Evolutionary conservation across 768 basidiomycete species (phyloP).

Genomic region (Boletus edulis): DNA sequence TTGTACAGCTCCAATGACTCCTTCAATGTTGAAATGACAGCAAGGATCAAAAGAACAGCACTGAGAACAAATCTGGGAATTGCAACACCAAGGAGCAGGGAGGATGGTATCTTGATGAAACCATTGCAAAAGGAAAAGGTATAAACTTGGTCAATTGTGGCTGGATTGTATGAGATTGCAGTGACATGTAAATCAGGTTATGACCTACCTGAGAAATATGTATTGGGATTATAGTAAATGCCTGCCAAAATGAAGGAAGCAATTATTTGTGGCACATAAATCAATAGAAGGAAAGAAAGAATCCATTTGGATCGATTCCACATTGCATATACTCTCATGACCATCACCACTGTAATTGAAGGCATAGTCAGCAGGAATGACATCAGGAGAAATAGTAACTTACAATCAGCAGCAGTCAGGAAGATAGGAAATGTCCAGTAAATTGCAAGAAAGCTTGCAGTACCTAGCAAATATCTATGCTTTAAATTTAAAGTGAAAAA

Average conservation of each 20-base stretch:
- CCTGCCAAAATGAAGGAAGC: too few relatives aligned
- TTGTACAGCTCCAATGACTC: neutral
- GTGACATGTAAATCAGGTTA: too few relatives aligned
- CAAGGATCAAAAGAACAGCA: neutral
- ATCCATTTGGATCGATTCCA: neutral
- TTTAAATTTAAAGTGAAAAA: neutral
- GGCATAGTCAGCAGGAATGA: neutral
- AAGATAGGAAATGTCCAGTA: neutral
- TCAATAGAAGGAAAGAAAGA: too few relatives aligned
- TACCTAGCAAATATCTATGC: neutral
- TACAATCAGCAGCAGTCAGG: neutral
- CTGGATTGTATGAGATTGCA: too few relatives aligned
- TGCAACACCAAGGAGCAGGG: too few relatives aligned
- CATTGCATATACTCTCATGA: conserved; percentile 2
- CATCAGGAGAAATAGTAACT: neutral
- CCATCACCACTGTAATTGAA: neutral
- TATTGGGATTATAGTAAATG: too few relatives aligned
- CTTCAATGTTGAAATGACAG: neutral
- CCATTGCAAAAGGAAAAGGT: too few relatives aligned
- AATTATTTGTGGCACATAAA: too few relatives aligned
- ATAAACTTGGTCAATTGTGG: too few relatives aligned
- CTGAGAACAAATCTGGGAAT: neutral
- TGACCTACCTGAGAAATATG: too few relatives aligned
- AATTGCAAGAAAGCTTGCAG: neutral
- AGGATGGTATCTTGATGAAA: too few relatives aligned